A percentile compares a stretch with the other conserved stretches of the same genome.
These are phyloP conservation scores for Lolium rigidum DNA, from an alignment of 176 grass and related monocot species.

Conservation along the genomic window DNA sequence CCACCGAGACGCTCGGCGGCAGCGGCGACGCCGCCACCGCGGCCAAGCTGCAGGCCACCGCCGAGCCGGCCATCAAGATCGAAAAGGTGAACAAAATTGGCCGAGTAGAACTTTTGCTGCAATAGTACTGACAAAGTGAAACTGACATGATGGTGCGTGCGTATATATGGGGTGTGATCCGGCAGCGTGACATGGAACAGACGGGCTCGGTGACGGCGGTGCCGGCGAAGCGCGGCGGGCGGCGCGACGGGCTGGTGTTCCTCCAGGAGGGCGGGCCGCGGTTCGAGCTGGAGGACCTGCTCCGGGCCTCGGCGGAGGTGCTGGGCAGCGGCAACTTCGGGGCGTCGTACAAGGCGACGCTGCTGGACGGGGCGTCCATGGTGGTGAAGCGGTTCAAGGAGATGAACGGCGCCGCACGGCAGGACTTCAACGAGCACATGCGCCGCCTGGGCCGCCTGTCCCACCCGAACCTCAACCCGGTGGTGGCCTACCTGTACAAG, in stretches of 20 bases:
- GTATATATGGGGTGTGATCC: neutral
- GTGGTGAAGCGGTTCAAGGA: slow-evolving; percentile 94
- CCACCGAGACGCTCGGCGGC: slow-evolving; percentile 23
- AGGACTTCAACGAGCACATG: slow-evolving; percentile 93
- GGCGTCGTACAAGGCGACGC: slow-evolving; percentile 82
- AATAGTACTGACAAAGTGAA: neutral
- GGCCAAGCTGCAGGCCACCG: slow-evolving; percentile 21
- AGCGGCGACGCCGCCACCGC: slow-evolving; percentile 1
- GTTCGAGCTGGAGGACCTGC: slow-evolving; percentile 88
- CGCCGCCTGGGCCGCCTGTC: slow-evolving; percentile 62
- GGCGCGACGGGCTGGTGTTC: slow-evolving; percentile 67
- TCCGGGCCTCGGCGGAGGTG: slow-evolving; percentile 80
- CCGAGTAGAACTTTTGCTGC: neutral
- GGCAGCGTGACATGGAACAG: slow-evolving; percentile 18
- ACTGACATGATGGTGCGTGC: neutral
- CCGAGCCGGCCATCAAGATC: slow-evolving; percentile 42
- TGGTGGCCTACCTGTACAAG: slow-evolving; percentile 88
- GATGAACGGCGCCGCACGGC: slow-evolving; percentile 67
- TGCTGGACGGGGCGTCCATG: slow-evolving; percentile 53
- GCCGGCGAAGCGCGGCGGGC: slow-evolving; percentile 44
- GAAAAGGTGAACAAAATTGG: slow-evolving; percentile 7
- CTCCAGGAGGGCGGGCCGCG: slow-evolving; percentile 50
- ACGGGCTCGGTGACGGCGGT: slow-evolving; percentile 3
- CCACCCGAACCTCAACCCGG: slow-evolving; percentile 83
- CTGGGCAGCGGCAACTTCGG: slow-evolving; percentile 90